Percentiles rank a stretch among this genome's conserved stretches.
Evolutionary conservation across 495 filamentous ascomycete genomes (phyloP).

Genomic region (Penicillium canescens): DNA sequence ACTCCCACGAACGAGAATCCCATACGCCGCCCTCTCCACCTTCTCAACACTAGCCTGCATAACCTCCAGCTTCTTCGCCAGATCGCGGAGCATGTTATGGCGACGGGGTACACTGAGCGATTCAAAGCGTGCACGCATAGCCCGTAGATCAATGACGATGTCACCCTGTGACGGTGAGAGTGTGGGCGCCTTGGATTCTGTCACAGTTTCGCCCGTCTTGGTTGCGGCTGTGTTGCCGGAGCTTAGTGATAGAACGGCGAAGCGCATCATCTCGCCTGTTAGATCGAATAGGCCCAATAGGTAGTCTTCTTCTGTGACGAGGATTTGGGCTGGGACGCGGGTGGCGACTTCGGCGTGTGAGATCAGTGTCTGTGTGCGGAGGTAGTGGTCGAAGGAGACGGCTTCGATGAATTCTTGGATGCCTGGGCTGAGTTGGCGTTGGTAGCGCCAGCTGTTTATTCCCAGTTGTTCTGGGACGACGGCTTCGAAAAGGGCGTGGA

Average conservation of each 20-base stretch:
- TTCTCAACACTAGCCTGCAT: constrained; percentile 90
- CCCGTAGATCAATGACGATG: constrained; percentile 73
- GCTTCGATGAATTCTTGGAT: constrained; percentile 94
- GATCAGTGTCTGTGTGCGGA: constrained; percentile 73
- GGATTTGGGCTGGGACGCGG: constrained; percentile 53
- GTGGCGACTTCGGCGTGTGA: constrained; percentile 55
- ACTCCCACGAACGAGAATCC: constrained; percentile 77
- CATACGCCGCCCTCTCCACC: constrained; percentile 88
- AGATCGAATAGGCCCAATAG: constrained; percentile 90
- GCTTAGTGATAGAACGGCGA: constrained; percentile 70
- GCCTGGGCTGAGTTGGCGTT: constrained; percentile 69
- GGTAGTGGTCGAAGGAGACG: constrained; percentile 82
- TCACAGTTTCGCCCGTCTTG: constrained; percentile 24
- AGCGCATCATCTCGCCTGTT: constrained; percentile 93
- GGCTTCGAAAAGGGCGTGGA: constrained; percentile 62
- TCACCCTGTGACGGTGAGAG: constrained; percentile 30
- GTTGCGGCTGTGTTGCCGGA: constrained; percentile 27
- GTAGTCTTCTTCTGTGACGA: constrained; percentile 81
- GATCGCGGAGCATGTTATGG: constrained; percentile 56
- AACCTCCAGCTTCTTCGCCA: constrained; percentile 78
- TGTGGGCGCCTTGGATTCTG: not conserved
- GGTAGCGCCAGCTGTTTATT: constrained; percentile 82
- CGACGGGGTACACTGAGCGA: constrained; percentile 54
- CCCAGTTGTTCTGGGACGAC: constrained; percentile 72
- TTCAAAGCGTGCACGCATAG: constrained; percentile 73